phyloP scores from a whole-genome alignment of 169 alveolate genomes.

The Cryptosporidium xiaoi region DNA sequence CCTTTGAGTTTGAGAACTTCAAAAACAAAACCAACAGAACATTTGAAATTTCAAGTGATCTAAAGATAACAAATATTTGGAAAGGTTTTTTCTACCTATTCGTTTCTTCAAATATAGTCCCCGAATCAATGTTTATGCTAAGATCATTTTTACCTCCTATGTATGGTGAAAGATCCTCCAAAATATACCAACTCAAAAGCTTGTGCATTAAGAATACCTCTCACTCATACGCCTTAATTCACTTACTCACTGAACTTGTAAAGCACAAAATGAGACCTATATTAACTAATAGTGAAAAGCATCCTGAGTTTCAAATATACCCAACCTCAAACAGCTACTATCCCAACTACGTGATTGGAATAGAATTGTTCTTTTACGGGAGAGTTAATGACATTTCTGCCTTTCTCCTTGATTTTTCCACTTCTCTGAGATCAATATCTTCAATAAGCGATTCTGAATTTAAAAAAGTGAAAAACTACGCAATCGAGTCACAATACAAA shows the following conservation, averaged over 20 bases:
- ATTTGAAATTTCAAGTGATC: neutral
- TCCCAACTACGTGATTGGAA: conserved; percentile 26
- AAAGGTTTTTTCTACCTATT: conserved; percentile 25
- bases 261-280: neutral
- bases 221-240: conserved; percentile 15
- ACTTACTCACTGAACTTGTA: neutral
- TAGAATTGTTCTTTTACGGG: conserved; percentile 34
- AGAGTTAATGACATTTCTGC: neutral
- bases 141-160: conserved; percentile 33
- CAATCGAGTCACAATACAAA: neutral
- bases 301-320: conserved; percentile 7
- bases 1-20: conserved; percentile 39
- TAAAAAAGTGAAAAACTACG: neutral
- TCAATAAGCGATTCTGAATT: conserved; percentile 3
- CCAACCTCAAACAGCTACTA: conserved; percentile 30
- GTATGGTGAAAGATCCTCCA: conserved; percentile 28
- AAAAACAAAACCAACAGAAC: neutral
- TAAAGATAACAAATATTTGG: conserved; percentile 43
- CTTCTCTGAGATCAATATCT: neutral
- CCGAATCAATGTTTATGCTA: conserved; percentile 1
- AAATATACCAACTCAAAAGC: neutral
- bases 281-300: neutral
- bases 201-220: neutral
- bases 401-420: conserved; percentile 12
- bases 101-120: neutral